Percentiles rank a stretch among this genome's conserved stretches.
Evolutionary conservation across 768 basidiomycete genomes (phyloP).

Genomic region (Suillus placidus): DNA sequence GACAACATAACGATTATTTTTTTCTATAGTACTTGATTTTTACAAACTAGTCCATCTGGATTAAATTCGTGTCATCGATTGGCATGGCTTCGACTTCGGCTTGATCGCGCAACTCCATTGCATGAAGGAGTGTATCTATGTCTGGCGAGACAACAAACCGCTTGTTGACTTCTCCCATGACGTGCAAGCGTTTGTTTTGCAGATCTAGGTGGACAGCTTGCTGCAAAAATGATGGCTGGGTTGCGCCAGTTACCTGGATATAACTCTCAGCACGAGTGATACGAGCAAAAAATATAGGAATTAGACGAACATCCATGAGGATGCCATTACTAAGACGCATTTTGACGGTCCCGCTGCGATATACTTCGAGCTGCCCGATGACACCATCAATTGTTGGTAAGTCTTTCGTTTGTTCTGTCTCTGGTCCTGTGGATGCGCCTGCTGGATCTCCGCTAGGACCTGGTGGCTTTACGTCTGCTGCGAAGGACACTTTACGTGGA

Average conservation of each 20-base stretch:
- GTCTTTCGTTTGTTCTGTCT: constrained; percentile 32
- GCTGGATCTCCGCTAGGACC: constrained; percentile 31
- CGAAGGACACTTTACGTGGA: constrained; percentile 62
- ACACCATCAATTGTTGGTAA: constrained; percentile 63
- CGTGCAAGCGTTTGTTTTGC: constrained; percentile 56
- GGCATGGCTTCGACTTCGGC: constrained; percentile 27
- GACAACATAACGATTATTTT: not conserved
- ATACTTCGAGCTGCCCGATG: constrained; percentile 84
- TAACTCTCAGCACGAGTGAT: not conserved
- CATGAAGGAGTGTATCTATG: constrained; percentile 69
- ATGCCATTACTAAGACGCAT: constrained; percentile 83
- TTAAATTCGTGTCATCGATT: constrained; percentile 49
- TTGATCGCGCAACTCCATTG: constrained; percentile 59
- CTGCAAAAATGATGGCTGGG: constrained; percentile 86
- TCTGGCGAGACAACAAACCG: constrained; percentile 86
- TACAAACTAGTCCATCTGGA: constrained; percentile 54
- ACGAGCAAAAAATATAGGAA: constrained; percentile 2
- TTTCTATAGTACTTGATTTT: not conserved
- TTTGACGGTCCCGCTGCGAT: constrained; percentile 83
- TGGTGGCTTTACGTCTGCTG: constrained; percentile 58
- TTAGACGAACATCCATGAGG: constrained; percentile 68
- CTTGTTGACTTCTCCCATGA: constrained; percentile 87
- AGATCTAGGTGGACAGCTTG: constrained; percentile 79
- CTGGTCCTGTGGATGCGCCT: constrained; percentile 22
- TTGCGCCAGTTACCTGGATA: constrained; percentile 74